Evolutionary conservation across 129 eudicot genomes (phyloP), one percentile per base, ranked within the genome.

Genomic region (Solidago caesia): DNA sequence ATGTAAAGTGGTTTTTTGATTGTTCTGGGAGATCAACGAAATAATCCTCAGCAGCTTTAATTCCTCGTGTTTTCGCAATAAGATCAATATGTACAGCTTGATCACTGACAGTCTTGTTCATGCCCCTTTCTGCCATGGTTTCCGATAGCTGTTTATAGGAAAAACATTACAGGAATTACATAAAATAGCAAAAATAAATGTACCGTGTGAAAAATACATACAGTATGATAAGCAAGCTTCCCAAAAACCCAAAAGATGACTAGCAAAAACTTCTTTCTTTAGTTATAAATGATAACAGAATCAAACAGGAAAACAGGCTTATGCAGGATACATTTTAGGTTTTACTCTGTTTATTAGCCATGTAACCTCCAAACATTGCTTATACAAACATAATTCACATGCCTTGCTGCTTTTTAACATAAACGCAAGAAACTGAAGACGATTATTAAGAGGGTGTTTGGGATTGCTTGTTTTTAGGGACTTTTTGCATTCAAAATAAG

Each of bases 1-100:
- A 95, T 49, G 96, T 89, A 43, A 80, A 88, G 79, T 83, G 89
- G 79, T 73, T 87, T 80, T 95, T 95, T 12, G 92, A 89, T 73
- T 87, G 75, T 72, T 95, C 99, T 2, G 97, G 99, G 55, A 95
- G 97, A 67, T 79, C 80, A 46, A 87, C 51, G 44, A 91, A 95
- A 83, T 91, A 95, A 43, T 84, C 81, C 76, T 95, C 99, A 14
- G 97, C 97, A 67, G 95, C 96, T 69, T 73, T 51, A 60, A 89
- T 79, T 14, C 95, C 97, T 74, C 81, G 80, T 61, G 82, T 41
- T 81, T 95, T 95, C 72, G 92, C 94, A 81, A 95, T 67, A 41
- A 95, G 89, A 84, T 95, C 99, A 5, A 95, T 76, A 83, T 91
- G 99, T 48, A 91, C 89, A 53, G 99, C 97, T 85, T 95, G 91